Percentiles rank a stretch among this genome's conserved stretches.
Conservation (phyloP, 345 rosid species). For the Gossypium australe region DNA sequence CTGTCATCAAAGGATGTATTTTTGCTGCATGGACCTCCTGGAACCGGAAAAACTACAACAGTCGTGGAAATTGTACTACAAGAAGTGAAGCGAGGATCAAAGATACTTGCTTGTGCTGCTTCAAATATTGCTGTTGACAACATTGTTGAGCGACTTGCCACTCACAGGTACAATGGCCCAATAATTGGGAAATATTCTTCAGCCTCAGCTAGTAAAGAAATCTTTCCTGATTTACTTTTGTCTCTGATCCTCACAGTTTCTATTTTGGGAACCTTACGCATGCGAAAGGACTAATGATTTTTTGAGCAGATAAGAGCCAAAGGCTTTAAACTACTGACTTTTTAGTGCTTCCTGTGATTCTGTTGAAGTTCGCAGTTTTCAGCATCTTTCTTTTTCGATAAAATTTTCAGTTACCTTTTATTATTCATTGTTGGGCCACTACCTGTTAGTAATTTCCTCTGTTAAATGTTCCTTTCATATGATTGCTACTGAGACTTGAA, state of each 20-base stretch:
- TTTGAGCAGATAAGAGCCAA: background rate
- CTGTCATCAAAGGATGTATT: conserved; percentile 79
- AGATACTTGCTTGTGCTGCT: conserved; percentile 96
- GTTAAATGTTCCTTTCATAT: background rate
- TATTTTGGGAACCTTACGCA: background rate
- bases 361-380: background rate
- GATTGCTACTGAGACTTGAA: background rate
- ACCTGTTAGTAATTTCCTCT: background rate
- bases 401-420: background rate
- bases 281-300: background rate
- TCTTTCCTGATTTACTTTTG: conserved; percentile 3
- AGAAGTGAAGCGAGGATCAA: conserved; percentile 93
- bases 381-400: background rate
- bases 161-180: conserved; percentile 56
- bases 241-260: background rate
- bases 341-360: background rate
- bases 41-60: conserved; percentile 97
- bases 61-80: conserved; percentile 90
- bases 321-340: background rate
- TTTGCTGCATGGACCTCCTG: conserved; percentile 97
- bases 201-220: background rate
- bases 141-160: conserved; percentile 90
- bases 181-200: background rate
- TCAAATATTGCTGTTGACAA: conserved; percentile 98
- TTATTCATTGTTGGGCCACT: background rate